Percentiles rank a stretch among this genome's conserved stretches.
Evolutionary conservation across 192 early-diverging fungal species (phyloP).

Genomic region (Thamnidium elegans): DNA sequence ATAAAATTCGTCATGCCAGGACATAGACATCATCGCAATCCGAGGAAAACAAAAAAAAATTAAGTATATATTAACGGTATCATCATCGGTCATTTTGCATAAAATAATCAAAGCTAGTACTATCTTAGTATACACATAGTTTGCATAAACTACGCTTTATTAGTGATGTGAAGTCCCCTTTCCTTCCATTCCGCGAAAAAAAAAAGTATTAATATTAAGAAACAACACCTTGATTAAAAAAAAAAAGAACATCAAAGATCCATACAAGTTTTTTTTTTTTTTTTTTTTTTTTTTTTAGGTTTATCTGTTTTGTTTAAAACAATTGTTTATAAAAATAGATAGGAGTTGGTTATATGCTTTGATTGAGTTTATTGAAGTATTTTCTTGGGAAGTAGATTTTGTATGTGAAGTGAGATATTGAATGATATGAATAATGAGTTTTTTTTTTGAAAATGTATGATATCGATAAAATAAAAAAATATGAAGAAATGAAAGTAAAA

Average conservation of each 20-base stretch:
- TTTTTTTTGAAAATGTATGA: too few relatives aligned
- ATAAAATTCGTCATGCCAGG: neutral
- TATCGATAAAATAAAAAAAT: too few relatives aligned
- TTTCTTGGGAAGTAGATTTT: too few relatives aligned
- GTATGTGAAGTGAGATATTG: too few relatives aligned
- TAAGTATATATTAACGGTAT: neutral
- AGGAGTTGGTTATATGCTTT: neutral
- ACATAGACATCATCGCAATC: slow-evolving; percentile 1
- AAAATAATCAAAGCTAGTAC: neutral
- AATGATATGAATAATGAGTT: too few relatives aligned
- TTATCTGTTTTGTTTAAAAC: neutral
- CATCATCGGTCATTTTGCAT: neutral
- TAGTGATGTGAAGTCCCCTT: neutral
- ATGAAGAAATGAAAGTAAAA: too few relatives aligned
- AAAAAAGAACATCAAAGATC: too few relatives aligned
- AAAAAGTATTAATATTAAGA: neutral
- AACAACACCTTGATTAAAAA: too few relatives aligned
- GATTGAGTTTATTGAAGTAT: too few relatives aligned
- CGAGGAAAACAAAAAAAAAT: slow-evolving; percentile 3
- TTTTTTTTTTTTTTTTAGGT: neutral
- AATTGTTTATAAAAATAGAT: neutral
- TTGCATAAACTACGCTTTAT: neutral
- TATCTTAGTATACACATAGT: neutral
- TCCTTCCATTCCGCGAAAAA: too few relatives aligned
- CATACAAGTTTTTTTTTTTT: neutral